Conservation (phyloP, 2,329 filamentous ascomycete genomes). For the Aspergillus brasiliensis region DNA sequence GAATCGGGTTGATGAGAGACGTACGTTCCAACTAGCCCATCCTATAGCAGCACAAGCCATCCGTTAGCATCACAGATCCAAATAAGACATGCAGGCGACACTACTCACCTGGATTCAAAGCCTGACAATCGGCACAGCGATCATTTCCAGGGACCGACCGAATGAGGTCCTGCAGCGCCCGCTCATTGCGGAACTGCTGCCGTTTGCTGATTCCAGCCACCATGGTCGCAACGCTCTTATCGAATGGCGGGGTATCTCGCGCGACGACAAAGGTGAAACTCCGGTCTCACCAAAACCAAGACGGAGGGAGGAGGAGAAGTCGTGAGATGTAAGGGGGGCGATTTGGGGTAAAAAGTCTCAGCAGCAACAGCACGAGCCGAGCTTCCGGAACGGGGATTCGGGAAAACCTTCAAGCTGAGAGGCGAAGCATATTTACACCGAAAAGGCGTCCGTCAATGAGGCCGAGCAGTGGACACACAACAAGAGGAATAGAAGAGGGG, state of each 20-base stretch:
- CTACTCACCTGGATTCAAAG: constrained; percentile 81
- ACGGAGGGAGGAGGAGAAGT: constrained; percentile 17
- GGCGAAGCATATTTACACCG: constrained; percentile 22
- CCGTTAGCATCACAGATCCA: constrained; percentile 2
- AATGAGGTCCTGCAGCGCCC: constrained; percentile 84
- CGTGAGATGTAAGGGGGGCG: constrained; percentile 8
- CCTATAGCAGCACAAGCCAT: constrained; percentile 52
- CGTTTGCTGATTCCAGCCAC: constrained; percentile 82
- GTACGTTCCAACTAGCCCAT: constrained; percentile 96
- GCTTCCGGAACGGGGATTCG: constrained; percentile 16
- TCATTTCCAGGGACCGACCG: constrained; percentile 85
- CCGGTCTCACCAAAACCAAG: not conserved
- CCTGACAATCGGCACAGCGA: constrained; percentile 87
- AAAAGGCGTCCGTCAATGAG: not conserved
- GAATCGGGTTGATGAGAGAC: constrained; percentile 36
- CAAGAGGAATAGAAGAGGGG: not conserved
- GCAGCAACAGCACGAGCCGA: constrained; percentile 15
- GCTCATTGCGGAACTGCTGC: constrained; percentile 96
- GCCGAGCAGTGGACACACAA: constrained; percentile 2
- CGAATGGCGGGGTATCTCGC: not conserved
- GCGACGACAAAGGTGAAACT: not conserved
- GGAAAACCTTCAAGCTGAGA: constrained; percentile 11
- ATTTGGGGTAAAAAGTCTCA: constrained; percentile 12
- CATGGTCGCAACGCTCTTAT: constrained; percentile 53
- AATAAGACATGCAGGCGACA: not conserved